phyloP scores from a whole-genome alignment of 495 filamentous ascomycete genomes.

The Lichina pygmaea region DNA sequence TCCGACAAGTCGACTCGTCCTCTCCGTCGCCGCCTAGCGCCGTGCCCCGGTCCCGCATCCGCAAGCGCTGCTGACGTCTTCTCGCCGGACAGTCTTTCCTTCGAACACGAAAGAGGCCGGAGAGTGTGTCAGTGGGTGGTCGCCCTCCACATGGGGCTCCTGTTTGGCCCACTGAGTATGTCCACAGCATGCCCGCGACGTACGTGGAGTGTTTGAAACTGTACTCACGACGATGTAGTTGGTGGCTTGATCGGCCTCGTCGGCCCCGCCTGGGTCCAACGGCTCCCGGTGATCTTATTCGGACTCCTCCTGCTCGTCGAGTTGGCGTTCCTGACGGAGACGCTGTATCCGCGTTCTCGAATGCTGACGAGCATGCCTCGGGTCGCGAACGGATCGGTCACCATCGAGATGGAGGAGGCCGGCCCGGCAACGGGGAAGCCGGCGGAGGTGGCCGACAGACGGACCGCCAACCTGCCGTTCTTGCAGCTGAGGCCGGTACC shows the following conservation, averaged over 20 bases:
- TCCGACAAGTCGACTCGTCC: neutral
- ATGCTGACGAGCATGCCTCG: slow-evolving; percentile 18
- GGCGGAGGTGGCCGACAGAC: slow-evolving; percentile 7
- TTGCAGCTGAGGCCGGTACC: slow-evolving; percentile 23
- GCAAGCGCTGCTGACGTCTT: no score
- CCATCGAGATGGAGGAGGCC: neutral
- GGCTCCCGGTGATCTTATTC: slow-evolving; percentile 31
- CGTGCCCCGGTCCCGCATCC: no score
- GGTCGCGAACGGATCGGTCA: neutral
- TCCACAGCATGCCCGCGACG: slow-evolving; percentile 4
- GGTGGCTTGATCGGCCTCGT: slow-evolving; percentile 28
- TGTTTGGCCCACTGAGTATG: slow-evolving; percentile 24
- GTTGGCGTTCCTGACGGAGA: slow-evolving; percentile 28
- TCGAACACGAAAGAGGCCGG: slow-evolving; percentile 30
- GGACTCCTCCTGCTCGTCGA: slow-evolving; percentile 22
- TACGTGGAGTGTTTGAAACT: neutral
- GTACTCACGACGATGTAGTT: slow-evolving; percentile 11
- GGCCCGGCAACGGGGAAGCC: neutral
- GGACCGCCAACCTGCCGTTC: slow-evolving; percentile 23
- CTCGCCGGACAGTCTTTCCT: slow-evolving; percentile 23
- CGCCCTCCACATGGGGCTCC: slow-evolving; percentile 25
- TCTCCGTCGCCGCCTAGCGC: no score
- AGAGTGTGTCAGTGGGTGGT: slow-evolving; percentile 38
- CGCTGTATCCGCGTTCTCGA: slow-evolving; percentile 26
- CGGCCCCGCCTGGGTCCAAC: slow-evolving; percentile 26